Evolutionary conservation across 805 yeast species (phyloP).

Genomic region (Pichia kluyveri): DNA sequence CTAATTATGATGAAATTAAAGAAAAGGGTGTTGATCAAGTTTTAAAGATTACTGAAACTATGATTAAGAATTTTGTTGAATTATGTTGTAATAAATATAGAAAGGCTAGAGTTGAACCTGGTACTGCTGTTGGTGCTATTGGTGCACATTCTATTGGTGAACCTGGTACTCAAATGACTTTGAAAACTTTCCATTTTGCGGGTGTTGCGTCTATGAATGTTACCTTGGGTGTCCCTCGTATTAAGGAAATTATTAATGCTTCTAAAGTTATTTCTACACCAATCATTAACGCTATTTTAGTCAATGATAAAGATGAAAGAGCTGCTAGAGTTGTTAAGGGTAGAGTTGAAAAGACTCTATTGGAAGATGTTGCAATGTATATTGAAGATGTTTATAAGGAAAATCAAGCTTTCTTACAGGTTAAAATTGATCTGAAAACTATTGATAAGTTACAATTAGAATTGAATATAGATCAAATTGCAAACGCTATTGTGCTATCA

Average conservation of each 20-base stretch:
- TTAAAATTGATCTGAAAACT: conserved; percentile 73
- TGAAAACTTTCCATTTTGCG: conserved; percentile 75
- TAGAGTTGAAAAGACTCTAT: conserved; percentile 82
- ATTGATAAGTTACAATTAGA: conserved; percentile 88
- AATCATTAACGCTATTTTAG: conserved; percentile 87
- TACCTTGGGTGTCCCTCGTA: conserved; percentile 98
- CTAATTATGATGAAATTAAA: conserved; percentile 14
- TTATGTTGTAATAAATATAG: conserved; percentile 76
- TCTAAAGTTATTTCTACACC: conserved; percentile 94
- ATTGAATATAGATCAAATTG: conserved; percentile 77
- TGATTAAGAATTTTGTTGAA: conserved; percentile 58
- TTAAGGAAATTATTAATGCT: conserved; percentile 96
- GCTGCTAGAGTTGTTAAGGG: conserved; percentile 99
- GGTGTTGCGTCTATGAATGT: conserved; percentile 99
- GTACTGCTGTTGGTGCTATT: conserved; percentile 98
- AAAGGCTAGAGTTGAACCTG: conserved; percentile 93
- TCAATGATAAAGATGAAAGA: conserved; percentile 88
- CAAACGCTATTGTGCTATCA: conserved; percentile 69
- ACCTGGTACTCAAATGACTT: conserved; percentile 99
- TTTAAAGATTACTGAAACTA: conserved; percentile 51
- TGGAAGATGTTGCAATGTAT: conserved; percentile 78
- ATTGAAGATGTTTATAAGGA: conserved; percentile 92
- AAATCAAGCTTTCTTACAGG: conserved; percentile 65
- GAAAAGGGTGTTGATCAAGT: conserved; percentile 52
- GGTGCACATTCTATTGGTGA: conserved; percentile 99